Evolutionary conservation across 2,329 filamentous ascomycete species (phyloP).

Genomic region (Colletotrichum costaricense): DNA sequence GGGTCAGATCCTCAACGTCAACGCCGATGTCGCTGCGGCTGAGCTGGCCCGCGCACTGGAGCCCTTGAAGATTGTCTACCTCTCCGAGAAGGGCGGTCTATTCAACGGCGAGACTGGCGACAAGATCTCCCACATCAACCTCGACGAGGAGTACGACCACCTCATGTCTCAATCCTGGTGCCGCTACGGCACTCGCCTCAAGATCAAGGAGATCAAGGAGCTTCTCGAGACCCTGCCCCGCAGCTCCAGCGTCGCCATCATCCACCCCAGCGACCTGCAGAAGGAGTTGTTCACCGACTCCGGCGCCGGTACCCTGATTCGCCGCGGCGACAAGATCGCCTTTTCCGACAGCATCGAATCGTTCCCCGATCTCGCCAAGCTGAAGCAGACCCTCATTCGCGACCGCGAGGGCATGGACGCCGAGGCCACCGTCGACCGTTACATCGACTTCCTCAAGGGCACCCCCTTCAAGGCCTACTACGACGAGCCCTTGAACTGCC

Average conservation of each 20-base stretch:
- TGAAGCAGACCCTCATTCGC: slow-evolving; percentile 85
- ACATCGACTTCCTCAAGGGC: slow-evolving; percentile 80
- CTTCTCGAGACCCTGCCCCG: slow-evolving; percentile 88
- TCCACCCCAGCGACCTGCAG: slow-evolving; percentile 94
- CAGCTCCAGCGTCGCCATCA: slow-evolving; percentile 95
- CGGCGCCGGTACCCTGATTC: slow-evolving; percentile 91
- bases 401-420: slow-evolving; percentile 87
- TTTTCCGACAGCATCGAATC: slow-evolving; percentile 77
- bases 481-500: slow-evolving; percentile 91
- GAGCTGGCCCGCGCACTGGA: slow-evolving; percentile 90
- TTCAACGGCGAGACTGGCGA: slow-evolving; percentile 94
- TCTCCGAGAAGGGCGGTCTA: slow-evolving; percentile 97
- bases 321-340: slow-evolving; percentile 89
- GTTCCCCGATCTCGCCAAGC: slow-evolving; percentile 78
- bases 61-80: slow-evolving; percentile 96
- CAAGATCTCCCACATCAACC: slow-evolving; percentile 97
- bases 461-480: slow-evolving; percentile 93
- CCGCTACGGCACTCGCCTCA: slow-evolving; percentile 91
- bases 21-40: slow-evolving; percentile 95
- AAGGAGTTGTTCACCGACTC: slow-evolving; percentile 98
- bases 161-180: slow-evolving; percentile 97
- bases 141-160: slow-evolving; percentile 94
- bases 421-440: slow-evolving; percentile 85
- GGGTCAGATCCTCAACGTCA: slow-evolving; percentile 95
- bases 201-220: slow-evolving; percentile 98